Conservation (phyloP, 225 moss, liverwort and hornwort species). For the Marchantia paleacea region DNA sequence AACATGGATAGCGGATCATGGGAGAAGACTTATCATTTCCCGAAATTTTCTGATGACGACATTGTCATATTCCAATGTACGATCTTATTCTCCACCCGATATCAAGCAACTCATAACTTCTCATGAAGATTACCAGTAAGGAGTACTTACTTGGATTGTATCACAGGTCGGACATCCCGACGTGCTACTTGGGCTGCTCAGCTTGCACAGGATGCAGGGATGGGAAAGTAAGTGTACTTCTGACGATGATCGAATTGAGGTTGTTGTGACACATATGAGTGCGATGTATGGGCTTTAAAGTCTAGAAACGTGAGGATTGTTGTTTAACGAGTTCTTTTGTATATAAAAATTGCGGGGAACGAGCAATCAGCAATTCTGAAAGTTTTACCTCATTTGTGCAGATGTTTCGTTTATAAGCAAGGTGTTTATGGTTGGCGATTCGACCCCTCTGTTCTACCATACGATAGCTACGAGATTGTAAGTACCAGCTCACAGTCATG, state of each 20-base stretch:
- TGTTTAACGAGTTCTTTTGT: no score
- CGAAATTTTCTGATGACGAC: slow-evolving; percentile 52
- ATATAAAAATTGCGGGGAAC: no score
- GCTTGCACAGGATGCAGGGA: slow-evolving; percentile 74
- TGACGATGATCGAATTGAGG: not conserved
- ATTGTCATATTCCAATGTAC: slow-evolving; percentile 58
- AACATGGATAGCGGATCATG: slow-evolving; percentile 52
- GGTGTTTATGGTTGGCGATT: slow-evolving; percentile 83
- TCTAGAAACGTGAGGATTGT: no score
- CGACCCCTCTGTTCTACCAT: slow-evolving; percentile 73
- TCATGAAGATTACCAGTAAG: not conserved
- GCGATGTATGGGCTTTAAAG: no score
- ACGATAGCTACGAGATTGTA: slow-evolving; percentile 75
- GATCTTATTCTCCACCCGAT: not conserved
- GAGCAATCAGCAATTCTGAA: no score
- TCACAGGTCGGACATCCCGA: slow-evolving; percentile 56
- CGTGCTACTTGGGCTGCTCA: slow-evolving; percentile 81
- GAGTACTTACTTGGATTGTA: not conserved
- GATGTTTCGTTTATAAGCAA: slow-evolving; percentile 76
- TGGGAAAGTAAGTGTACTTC: slow-evolving; percentile 40
- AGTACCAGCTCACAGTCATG: not conserved
- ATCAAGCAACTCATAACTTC: not conserved
- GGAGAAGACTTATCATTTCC: slow-evolving; percentile 63
- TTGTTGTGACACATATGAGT: not conserved
- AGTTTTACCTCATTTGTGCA: slow-evolving; percentile 20